Evolutionary conservation across 257 asterid species (phyloP).

Genomic region (Craterostigma plantagineum): DNA sequence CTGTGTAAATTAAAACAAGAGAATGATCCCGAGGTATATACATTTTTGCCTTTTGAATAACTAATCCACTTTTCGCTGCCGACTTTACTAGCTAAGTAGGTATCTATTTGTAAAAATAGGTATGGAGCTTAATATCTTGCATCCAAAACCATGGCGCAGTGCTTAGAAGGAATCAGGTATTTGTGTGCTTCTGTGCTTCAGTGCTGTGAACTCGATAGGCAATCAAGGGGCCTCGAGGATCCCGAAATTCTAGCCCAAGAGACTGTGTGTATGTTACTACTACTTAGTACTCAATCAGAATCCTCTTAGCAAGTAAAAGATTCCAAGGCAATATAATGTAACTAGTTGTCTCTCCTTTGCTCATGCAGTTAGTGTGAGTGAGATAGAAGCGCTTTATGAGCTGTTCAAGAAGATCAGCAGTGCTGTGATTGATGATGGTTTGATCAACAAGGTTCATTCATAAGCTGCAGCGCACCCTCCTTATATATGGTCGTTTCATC

Average conservation of each 20-base stretch:
- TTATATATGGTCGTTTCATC: too few species aligned
- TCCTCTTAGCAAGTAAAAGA: too few species aligned
- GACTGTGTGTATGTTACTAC: constrained; percentile 79
- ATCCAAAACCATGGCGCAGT: constrained; percentile 73
- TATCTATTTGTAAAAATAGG: constrained; percentile 30
- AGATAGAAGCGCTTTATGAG: constrained; percentile 93
- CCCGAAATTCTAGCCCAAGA: constrained; percentile 94
- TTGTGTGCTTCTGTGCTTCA: constrained; percentile 70
- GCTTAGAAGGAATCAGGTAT: constrained; percentile 80
- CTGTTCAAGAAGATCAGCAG: constrained; percentile 97
- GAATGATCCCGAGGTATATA: too few species aligned
- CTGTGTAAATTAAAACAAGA: too few species aligned
- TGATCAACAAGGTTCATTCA: constrained; percentile 69
- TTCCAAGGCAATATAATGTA: neutral
- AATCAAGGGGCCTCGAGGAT: constrained; percentile 77
- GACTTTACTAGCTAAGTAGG: too few species aligned
- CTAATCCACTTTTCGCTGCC: too few species aligned
- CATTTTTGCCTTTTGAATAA: too few species aligned
- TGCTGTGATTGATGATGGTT: constrained; percentile 95
- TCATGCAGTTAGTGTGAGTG: constrained; percentile 91
- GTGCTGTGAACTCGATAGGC: constrained; percentile 85
- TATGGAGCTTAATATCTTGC: constrained; percentile 64
- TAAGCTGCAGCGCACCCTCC: too few species aligned
- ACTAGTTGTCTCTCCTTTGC: constrained; percentile 7
- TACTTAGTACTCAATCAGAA: neutral